Evolutionary conservation across 176 grass and related monocot species (phyloP).

Genomic region (Hyparrhenia diplandra): DNA sequence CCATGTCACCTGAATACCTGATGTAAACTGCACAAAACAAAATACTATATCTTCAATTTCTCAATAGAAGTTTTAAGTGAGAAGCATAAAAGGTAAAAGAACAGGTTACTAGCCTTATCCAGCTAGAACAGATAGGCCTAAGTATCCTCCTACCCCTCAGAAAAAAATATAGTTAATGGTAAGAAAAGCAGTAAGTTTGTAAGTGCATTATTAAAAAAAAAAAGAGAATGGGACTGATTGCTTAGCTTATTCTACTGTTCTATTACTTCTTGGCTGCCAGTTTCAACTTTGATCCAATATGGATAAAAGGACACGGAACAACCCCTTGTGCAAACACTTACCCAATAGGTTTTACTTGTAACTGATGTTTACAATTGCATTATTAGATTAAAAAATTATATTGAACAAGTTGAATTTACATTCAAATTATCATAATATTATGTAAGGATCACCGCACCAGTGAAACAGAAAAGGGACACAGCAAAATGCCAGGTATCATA

Average conservation of each 20-base stretch:
- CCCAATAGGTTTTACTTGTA: background rate
- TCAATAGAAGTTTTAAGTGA: background rate
- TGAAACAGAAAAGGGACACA: constrained; percentile 9
- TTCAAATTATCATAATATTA: background rate
- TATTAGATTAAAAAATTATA: background rate
- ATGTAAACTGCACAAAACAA: background rate
- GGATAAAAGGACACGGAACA: background rate
- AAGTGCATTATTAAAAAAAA: background rate
- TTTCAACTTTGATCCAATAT: constrained; percentile 7
- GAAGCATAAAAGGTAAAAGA: background rate
- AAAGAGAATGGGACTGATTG: background rate
- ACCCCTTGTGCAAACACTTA: constrained; percentile 1
- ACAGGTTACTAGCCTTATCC: background rate
- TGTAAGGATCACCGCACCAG: background rate
- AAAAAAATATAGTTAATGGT: background rate
- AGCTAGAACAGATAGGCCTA: background rate
- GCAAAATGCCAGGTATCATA: background rate
- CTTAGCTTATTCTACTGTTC: background rate
- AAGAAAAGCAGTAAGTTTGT: background rate
- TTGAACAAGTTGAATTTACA: background rate
- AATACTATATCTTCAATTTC: background rate
- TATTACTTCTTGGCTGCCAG: background rate
- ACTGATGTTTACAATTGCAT: background rate
- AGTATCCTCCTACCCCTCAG: background rate
- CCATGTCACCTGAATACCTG: background rate